Conservation (phyloP, 2,329 filamentous ascomycete genomes). For the Septoria linicola region DNA sequence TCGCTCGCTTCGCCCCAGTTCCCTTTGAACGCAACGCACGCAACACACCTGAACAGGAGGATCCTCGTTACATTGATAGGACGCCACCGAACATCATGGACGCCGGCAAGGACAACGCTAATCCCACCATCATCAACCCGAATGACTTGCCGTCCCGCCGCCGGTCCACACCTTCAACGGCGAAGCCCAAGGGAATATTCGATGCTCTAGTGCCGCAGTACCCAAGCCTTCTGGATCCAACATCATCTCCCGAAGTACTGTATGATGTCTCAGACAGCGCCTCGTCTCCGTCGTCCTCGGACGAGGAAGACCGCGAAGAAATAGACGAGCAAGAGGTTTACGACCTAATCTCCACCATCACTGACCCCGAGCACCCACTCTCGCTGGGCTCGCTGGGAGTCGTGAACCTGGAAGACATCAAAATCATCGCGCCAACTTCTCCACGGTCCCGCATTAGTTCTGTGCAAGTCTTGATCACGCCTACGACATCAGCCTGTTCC, state of each 20-base stretch:
- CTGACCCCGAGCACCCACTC: constrained; percentile 93
- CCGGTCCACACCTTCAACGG: constrained; percentile 41
- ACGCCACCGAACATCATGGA: constrained; percentile 34
- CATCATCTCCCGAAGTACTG: constrained; percentile 31
- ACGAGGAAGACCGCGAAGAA: constrained; percentile 68
- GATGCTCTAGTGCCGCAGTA: constrained; percentile 53
- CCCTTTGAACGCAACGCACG: no score
- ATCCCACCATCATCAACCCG: constrained; percentile 86
- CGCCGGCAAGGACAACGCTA: constrained; percentile 67
- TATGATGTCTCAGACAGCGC: constrained; percentile 48
- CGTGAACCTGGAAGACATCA: constrained; percentile 92
- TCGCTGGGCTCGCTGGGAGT: constrained; percentile 91
- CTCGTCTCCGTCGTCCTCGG: constrained; percentile 33
- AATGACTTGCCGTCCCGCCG: constrained; percentile 84
- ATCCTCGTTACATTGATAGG: no score
- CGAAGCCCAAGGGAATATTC: constrained; percentile 55
- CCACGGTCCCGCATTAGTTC: constrained; percentile 64
- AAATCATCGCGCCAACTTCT: constrained; percentile 68
- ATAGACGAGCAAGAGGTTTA: constrained; percentile 98
- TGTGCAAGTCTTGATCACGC: constrained; percentile 86
- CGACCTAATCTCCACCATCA: constrained; percentile 91
- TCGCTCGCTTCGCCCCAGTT: no score
- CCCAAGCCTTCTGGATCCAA: constrained; percentile 43
- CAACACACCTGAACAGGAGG: no score
- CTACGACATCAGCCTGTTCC: constrained; percentile 95